Evolutionary conservation across 139 green algal genomes (phyloP).

Genomic region (Haematococcus lacustris): DNA sequence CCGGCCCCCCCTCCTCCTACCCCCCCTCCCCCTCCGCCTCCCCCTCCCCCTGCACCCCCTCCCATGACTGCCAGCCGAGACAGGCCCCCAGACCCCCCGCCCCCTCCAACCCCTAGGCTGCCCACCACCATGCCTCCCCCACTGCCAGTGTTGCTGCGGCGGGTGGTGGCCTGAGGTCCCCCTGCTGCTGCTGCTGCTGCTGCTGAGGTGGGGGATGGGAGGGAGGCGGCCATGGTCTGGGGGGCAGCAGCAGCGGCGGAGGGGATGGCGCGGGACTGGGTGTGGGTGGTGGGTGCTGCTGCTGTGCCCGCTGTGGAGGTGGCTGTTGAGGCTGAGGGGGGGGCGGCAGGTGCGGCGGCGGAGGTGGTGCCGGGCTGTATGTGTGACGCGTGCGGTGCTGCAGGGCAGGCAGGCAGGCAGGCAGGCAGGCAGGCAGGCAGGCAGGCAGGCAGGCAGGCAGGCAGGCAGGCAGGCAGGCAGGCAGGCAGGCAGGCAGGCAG

Average conservation of each 20-base stretch:
- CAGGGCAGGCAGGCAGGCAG: not conserved
- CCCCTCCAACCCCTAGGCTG: not conserved
- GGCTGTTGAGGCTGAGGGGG: not conserved
- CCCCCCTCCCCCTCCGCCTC: not conserved
- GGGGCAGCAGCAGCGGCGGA: not conserved
- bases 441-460: conserved; percentile 4
- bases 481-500: not conserved
- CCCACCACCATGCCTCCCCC: no score
- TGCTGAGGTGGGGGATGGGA: not conserved
- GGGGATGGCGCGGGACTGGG: no score
- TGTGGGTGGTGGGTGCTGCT: not conserved
- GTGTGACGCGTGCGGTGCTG: not conserved
- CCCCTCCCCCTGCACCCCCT: not conserved
- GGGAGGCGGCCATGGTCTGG: not conserved
- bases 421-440: not conserved
- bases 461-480: not conserved
- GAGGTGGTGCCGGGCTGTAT: not conserved
- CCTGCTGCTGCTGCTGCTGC: not conserved
- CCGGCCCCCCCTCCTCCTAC: not conserved
- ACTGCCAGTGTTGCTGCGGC: not conserved
- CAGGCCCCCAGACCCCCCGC: not conserved
- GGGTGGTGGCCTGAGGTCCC: not conserved
- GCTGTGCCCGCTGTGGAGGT: not conserved
- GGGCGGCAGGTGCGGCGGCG: not conserved
- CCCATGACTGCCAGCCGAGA: not conserved